These are phyloP conservation scores for Elsinoe arachidis DNA, from an alignment of 2,329 filamentous ascomycete species.

Conservation along the genomic window DNA sequence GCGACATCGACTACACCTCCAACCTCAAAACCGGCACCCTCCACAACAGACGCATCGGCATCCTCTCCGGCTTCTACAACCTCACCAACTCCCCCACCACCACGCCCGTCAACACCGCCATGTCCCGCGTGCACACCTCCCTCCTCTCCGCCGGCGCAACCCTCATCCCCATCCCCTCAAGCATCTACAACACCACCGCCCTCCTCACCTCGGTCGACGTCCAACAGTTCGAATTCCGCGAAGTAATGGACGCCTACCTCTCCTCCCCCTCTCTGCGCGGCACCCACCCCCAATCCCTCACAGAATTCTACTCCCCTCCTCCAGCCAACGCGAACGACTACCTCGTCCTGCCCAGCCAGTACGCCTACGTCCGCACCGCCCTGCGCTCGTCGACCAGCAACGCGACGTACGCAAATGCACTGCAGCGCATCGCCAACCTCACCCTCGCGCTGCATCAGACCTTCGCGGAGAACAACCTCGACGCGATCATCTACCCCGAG, in stretches of 20 bases:
- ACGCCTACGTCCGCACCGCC: slow-evolving; percentile 45
- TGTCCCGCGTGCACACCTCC: slow-evolving; percentile 40
- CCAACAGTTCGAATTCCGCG: slow-evolving; percentile 52
- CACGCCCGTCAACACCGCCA: slow-evolving; percentile 47
- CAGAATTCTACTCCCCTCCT: slow-evolving; percentile 39
- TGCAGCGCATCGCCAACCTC: slow-evolving; percentile 44
- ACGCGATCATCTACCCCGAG: slow-evolving; percentile 56
- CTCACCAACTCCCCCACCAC: slow-evolving; percentile 44
- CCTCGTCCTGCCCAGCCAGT: slow-evolving; percentile 52
- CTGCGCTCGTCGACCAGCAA: slow-evolving; percentile 46
- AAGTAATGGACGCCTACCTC: slow-evolving; percentile 50
- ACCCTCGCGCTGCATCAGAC: slow-evolving; percentile 43
- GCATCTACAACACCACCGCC: slow-evolving; percentile 43
- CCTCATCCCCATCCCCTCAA: slow-evolving; percentile 43
- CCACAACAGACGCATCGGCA: slow-evolving; percentile 38
- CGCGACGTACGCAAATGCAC: slow-evolving; percentile 40
- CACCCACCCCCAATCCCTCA: slow-evolving; percentile 37
- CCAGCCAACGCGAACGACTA: slow-evolving; percentile 36
- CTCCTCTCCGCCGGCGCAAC: slow-evolving; percentile 41
- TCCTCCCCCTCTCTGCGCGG: slow-evolving; percentile 36
- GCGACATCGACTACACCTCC: slow-evolving; percentile 40
- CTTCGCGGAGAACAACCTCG: slow-evolving; percentile 42
- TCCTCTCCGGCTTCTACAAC: slow-evolving; percentile 52
- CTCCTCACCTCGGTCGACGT: slow-evolving; percentile 47
- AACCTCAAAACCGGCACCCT: slow-evolving; percentile 30